A percentile compares a stretch with the other conserved stretches of the same genome.
Conservation (phyloP, 768 basidiomycete species). For the Pulveroboletus frians region DNA sequence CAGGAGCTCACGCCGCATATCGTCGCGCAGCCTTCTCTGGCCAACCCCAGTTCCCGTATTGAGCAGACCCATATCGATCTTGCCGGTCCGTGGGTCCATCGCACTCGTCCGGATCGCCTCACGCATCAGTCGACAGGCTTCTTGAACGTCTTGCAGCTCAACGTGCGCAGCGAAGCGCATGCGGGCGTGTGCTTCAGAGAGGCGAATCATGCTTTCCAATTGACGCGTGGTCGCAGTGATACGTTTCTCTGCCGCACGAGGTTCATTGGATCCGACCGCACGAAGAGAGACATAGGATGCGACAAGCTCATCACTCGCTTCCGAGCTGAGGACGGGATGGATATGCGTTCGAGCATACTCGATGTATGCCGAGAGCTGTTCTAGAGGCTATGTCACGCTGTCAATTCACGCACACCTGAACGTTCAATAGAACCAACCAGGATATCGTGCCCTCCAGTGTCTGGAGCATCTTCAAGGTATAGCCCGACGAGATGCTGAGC, state of each 20-base stretch:
- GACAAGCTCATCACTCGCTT: slow-evolving; percentile 80
- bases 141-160: slow-evolving; percentile 80
- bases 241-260: slow-evolving; percentile 81
- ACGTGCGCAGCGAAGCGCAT: slow-evolving; percentile 92
- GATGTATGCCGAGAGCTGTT: slow-evolving; percentile 91
- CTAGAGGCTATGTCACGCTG: slow-evolving; percentile 57
- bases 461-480: slow-evolving; percentile 87
- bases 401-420: slow-evolving; percentile 4
- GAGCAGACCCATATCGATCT: slow-evolving; percentile 94
- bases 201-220: slow-evolving; percentile 93
- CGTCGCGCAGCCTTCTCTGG: slow-evolving; percentile 81
- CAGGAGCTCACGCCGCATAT: slow-evolving; percentile 81
- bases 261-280: slow-evolving; percentile 79
- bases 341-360: slow-evolving; percentile 85
- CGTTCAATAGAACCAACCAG: slow-evolving; percentile 48
- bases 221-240: slow-evolving; percentile 98
- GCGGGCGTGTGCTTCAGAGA: slow-evolving; percentile 93
- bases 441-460: slow-evolving; percentile 55
- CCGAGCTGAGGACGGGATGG: slow-evolving; percentile 81
- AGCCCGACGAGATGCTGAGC: slow-evolving; percentile 91
- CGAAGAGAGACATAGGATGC: slow-evolving; percentile 90
- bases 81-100: slow-evolving; percentile 94
- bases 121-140: slow-evolving; percentile 92
- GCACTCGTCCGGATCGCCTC: slow-evolving; percentile 93
- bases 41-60: slow-evolving; percentile 90